Percentiles rank a stretch among this genome's conserved stretches.
Conservation (phyloP, 495 filamentous ascomycete species). For the Tetracladium setigerum region DNA sequence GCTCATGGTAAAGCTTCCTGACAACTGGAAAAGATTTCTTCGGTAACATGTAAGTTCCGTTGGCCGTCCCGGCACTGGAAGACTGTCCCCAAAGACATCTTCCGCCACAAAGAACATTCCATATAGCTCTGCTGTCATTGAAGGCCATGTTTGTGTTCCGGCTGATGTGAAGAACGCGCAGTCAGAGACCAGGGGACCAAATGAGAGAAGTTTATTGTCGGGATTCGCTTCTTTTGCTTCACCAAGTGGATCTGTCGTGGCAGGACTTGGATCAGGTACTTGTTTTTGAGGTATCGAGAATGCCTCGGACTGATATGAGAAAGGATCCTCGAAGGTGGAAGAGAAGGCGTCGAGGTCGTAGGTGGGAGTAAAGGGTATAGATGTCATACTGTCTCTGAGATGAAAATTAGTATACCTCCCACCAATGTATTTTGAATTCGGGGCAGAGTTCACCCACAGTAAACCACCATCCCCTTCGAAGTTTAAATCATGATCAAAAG, state of each 20-base stretch:
- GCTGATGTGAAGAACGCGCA: constrained; percentile 60
- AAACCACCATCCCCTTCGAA: constrained; percentile 15
- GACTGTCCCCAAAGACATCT: constrained; percentile 43
- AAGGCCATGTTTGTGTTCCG: constrained; percentile 36
- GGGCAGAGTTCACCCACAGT: constrained; percentile 5
- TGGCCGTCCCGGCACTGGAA: constrained; percentile 41
- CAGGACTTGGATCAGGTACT: not conserved
- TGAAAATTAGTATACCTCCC: not conserved
- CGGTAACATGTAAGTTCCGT: constrained; percentile 89
- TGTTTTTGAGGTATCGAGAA: not conserved
- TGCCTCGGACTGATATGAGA: constrained; percentile 40
- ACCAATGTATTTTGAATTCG: not conserved
- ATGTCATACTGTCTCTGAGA: constrained; percentile 8
- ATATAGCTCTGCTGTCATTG: constrained; percentile 75
- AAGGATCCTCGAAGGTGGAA: constrained; percentile 62
- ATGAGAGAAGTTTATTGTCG: constrained; percentile 75
- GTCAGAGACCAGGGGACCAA: constrained; percentile 60
- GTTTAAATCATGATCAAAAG: constrained; percentile 19
- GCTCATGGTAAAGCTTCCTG: constrained; percentile 71
- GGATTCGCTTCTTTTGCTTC: constrained; percentile 14
- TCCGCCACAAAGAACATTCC: constrained; percentile 96
- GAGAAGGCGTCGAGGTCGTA: constrained; percentile 46
- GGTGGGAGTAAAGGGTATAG: constrained; percentile 42
- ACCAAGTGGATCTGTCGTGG: constrained; percentile 39
- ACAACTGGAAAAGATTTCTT: constrained; percentile 83